Evolutionary conservation across 345 rosid species (phyloP), one percentile per base, ranked within the genome.

Genomic region (Salix viminalis): DNA sequence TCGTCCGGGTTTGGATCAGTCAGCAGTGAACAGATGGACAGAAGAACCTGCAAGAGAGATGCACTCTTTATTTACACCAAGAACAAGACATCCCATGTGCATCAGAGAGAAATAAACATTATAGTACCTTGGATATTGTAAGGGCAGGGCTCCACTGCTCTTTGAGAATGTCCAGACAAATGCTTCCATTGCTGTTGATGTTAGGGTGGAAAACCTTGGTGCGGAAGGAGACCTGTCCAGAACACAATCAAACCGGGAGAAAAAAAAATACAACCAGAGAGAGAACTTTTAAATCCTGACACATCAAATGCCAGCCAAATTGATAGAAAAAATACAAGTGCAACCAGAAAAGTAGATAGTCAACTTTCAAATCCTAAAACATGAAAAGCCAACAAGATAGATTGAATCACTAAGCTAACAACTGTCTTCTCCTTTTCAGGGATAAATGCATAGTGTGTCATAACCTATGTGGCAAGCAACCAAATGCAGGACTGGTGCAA

Each of bases 161-260:
- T 62, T 77, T 77, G 62, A 77, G 69, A 46, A 77, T 77, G 41
- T 77, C 79, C 36, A 77, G 79, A 62, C 75, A 77, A 65, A 77
- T 77, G 75, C 80, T 77, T 70, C 80, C 80, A 70, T 71, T 77
- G 75, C 80, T 77, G 52, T 77, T 77, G 75, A 77, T 77, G 37
- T 77, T 70, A 4, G 79, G 79, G 30, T 77, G 79, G 70, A 77
- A 77, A 62, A 77, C 79, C 74, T 77, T 70, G 2, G 80, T 70
- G 2, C 80, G 80, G 70, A 77, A 77, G 65, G 80, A 77, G 37
- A 77, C 80, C 80, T 77, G 32, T 19, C 16, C 75, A 61, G 46
- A 48, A 28, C 50, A 69, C 42, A n/a, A 23, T 11, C 72, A 69
- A 70, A 48, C 2, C 16, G 5, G 36, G 48, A 50, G 48, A 26